These are phyloP conservation scores for Alternaria infectoria DNA, from an alignment of 2,329 filamentous ascomycete genomes.

Conservation along the genomic window DNA sequence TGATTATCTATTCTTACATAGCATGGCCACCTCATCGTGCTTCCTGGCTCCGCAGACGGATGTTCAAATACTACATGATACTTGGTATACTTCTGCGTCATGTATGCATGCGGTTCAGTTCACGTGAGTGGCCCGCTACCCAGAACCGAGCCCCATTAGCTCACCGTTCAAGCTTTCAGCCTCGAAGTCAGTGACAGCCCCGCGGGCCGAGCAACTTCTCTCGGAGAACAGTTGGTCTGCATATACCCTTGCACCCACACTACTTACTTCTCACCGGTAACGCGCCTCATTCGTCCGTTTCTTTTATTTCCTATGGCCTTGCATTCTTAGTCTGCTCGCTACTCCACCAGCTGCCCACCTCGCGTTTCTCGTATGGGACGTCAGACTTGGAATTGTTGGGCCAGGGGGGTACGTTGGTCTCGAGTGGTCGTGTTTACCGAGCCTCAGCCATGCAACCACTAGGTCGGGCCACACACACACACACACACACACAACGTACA, in stretches of 20 bases:
- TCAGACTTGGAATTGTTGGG: not conserved
- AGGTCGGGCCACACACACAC: not conserved
- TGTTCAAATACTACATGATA: not conserved
- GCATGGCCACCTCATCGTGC: not conserved
- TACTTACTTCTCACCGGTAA: not conserved
- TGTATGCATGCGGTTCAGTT: not conserved
- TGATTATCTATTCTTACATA: not conserved
- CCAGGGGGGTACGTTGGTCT: not conserved
- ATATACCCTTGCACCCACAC: not conserved
- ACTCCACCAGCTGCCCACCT: not conserved
- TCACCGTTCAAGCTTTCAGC: not conserved
- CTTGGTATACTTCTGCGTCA: not conserved
- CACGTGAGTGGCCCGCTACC: slow-evolving; percentile 2
- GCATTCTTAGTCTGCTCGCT: not conserved
- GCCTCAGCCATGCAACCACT: not conserved
- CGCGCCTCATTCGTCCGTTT: not conserved
- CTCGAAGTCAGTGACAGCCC: not conserved
- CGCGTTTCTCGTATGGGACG: not conserved
- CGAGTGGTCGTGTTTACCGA: not conserved
- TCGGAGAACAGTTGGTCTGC: not conserved
- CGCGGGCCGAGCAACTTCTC: not conserved
- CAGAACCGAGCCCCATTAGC: not conserved
- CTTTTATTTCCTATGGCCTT: not conserved
- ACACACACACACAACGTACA: not conserved
- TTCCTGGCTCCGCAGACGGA: not conserved